Base-by-base conservation (phyloP, 1,284 basidiomycete species). In the Violaceomyces palustris region DNA sequence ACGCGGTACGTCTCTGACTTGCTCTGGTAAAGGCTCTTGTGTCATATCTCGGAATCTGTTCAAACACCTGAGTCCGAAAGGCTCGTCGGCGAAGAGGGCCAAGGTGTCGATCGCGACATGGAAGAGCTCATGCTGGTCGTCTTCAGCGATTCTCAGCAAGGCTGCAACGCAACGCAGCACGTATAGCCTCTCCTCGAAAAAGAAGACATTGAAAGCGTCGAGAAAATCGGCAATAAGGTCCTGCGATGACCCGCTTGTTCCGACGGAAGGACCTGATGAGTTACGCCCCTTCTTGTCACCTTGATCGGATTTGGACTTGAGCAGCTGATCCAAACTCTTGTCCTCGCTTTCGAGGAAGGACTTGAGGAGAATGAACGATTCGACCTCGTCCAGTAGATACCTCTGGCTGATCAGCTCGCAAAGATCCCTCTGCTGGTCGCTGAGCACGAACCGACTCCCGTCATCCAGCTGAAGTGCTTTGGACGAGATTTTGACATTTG, bases 291-390 rank as follows among this genome's bases (percentile, higher is more conserved):
- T n/a, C n/a, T n/a, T n/a, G n/a, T n/a, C n/a, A n/a, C n/a, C 22
- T 15, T 44, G 47, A n/a, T 29, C 28, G 12, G 12, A 14, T 9
- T 15, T 19, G 10, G 21, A 35, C 26, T 35, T n/a, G n/a, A n/a
- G n/a, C n/a, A n/a, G n/a, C n/a, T n/a, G n/a, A n/a, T n/a, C n/a
- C 11, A 61, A 37, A 2, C 83, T 80, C 12, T 85, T 76, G 9
- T 85, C 86, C 67, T 86, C 81, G 67, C 88, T 86, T 68, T 84
- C 86, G 14, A 89, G 76, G 67, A 86, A 89, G 0, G 84, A 84
- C 11, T 84, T 81, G 14, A 89, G 75, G 6, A 87, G 78, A 6
- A 83, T 75, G 39, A 86, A 78, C 0, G 86, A 82, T 19, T 84
- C 82, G 14, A 87, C 77, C 67, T 88, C 81, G 74, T 88, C 86